Conservation (phyloP, 2,329 filamentous ascomycete species). For the Incumbomyces delicatus region DNA sequence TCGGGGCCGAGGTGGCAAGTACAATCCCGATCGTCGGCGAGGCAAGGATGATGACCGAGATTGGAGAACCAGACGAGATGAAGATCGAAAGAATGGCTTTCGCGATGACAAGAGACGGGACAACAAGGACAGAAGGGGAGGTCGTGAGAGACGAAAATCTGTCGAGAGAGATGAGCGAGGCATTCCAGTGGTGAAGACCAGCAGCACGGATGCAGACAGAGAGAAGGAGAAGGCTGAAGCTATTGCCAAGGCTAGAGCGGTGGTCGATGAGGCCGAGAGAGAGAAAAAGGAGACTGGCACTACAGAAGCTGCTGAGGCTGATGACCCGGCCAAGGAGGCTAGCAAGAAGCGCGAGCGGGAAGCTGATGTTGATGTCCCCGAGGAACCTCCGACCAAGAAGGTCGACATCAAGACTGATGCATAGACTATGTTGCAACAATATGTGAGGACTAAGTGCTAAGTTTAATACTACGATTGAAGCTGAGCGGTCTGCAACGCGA, state of each 20-base stretch:
- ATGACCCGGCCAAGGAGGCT: slow-evolving; percentile 10
- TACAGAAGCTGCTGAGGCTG: slow-evolving; percentile 8
- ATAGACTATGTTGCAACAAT: not conserved
- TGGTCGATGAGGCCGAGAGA: slow-evolving; percentile 20
- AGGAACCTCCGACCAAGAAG: slow-evolving; percentile 38
- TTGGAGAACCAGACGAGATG: slow-evolving; percentile 35
- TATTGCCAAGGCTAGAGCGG: slow-evolving; percentile 19
- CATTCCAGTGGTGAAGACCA: slow-evolving; percentile 33
- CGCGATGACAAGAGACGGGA: slow-evolving; percentile 23
- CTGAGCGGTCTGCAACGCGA: not conserved
- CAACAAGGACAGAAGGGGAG: slow-evolving; percentile 23
- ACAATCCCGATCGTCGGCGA: slow-evolving; percentile 15
- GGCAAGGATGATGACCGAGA: slow-evolving; percentile 26
- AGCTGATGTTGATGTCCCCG: slow-evolving; percentile 27
- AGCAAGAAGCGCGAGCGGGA: slow-evolving; percentile 40
- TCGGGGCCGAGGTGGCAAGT: slow-evolving; percentile 19
- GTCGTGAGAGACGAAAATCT: slow-evolving; percentile 25
- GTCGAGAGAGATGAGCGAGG: slow-evolving; percentile 34
- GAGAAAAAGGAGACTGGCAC: slow-evolving; percentile 16
- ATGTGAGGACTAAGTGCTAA: not conserved
- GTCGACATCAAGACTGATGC: slow-evolving; percentile 32
- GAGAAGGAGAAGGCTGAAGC: slow-evolving; percentile 18
- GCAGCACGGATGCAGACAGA: slow-evolving; percentile 1
- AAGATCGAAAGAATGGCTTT: slow-evolving; percentile 36
- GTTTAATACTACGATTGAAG: not conserved